phyloP scores from a whole-genome alignment of 2,329 filamentous ascomycete genomes.

The Aureobasidium mangrovei region DNA sequence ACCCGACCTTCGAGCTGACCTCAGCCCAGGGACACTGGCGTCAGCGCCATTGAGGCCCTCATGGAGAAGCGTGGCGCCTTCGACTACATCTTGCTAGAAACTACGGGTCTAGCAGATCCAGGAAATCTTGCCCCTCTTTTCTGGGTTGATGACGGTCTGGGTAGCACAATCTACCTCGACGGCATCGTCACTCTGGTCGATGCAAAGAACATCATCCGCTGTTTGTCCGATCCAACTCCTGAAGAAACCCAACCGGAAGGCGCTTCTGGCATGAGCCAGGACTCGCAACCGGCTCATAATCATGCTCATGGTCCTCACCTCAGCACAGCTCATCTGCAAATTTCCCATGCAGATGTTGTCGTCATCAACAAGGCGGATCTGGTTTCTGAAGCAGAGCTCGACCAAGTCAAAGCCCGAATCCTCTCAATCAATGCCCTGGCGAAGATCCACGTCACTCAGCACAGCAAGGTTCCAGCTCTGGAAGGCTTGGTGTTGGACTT shows the following conservation, averaged over 20 bases:
- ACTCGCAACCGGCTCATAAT: conserved; percentile 32
- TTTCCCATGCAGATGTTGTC: conserved; percentile 92
- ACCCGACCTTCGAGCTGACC: no score
- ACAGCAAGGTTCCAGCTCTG: conserved; percentile 69
- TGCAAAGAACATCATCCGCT: conserved; percentile 80
- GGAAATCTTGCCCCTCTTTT: conserved; percentile 93
- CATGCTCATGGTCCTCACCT: conserved; percentile 55
- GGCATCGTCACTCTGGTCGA: conserved; percentile 95
- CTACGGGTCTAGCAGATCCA: conserved; percentile 87
- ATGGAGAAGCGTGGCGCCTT: conserved; percentile 93
- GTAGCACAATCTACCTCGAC: conserved; percentile 91
- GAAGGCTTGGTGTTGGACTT: conserved; percentile 83
- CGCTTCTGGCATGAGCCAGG: conserved; percentile 21
- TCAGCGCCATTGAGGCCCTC: conserved; percentile 87
- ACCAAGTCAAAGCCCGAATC: conserved; percentile 61
- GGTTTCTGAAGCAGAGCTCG: conserved; percentile 60
- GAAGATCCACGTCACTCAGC: conserved; percentile 70
- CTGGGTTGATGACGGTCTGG: conserved; percentile 94
- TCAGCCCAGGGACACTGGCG: conserved; percentile 65
- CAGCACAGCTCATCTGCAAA: conserved; percentile 90
- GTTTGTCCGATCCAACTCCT: conserved; percentile 58
- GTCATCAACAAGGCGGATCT: conserved; percentile 91
- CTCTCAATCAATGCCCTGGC: conserved; percentile 83
- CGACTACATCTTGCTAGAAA: conserved; percentile 96
- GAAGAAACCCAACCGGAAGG: conserved; percentile 22